Conservation (phyloP, 306 rosid species). For the Lagenaria siceraria region DNA sequence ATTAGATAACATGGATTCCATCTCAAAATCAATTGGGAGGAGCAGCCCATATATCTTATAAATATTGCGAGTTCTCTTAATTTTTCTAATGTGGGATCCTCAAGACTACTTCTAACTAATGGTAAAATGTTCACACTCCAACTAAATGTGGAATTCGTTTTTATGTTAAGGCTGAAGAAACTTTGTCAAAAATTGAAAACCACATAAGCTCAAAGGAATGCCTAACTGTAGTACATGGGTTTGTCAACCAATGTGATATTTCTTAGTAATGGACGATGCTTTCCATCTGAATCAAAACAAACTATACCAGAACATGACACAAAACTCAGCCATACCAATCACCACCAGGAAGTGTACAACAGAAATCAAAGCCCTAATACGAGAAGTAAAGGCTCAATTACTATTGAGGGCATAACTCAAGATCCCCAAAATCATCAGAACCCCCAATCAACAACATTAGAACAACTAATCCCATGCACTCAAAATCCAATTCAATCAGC, state of each 20-base stretch:
- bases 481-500: background rate
- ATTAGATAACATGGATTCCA: no score
- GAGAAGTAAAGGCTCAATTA: background rate
- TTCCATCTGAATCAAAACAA: background rate
- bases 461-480: background rate
- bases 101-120: background rate
- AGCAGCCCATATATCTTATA: no score
- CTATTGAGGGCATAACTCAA: background rate
- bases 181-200: background rate
- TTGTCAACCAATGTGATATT: background rate
- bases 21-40: no score
- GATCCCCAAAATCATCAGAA: background rate
- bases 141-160: background rate
- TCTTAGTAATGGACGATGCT: background rate
- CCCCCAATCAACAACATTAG: background rate
- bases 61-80: no score
- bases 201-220: background rate
- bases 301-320: background rate
- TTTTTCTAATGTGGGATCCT: no score
- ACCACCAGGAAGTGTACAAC: background rate
- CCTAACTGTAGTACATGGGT: background rate
- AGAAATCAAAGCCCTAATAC: background rate
- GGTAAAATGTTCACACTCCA: background rate
- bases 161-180: background rate
- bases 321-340: background rate